Base-by-base conservation (phyloP, 495 filamentous ascomycete genomes). In the Tuber borchii region DNA sequence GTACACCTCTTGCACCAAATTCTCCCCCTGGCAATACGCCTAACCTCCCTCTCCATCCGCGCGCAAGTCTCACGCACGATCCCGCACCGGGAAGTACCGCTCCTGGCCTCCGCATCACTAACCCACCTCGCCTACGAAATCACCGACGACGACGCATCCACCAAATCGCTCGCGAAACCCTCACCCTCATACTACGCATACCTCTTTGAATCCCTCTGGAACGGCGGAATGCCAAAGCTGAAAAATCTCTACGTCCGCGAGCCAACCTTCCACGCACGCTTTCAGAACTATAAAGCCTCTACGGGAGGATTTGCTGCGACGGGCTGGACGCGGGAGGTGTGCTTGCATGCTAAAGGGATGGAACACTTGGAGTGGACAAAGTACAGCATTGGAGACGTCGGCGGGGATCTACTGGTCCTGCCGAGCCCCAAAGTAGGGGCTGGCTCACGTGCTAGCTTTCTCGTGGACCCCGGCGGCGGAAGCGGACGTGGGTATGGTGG, bases 201-300 rank as follows among this genome's bases (percentile, higher is more conserved):
- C 85, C 89, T 99, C n/a, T 88, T 93, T 37, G 87, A 87, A 51
- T 95, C 92, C 9, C 87, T 99, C 45, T 88, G 93, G 78, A 87
- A 88, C n/a, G 89, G 90, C 74, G 86, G 88, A 22, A 87, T 99
- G 0, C 92, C 94, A 16, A 86, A 88, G 19, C 88, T 99, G 2
- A 86, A 84, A 9, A 87, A 89, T 31, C 87, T 98, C 40, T 98
- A 96, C 83, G 95, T 97, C 61, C 91, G 93, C 16, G 93, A 97
- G 79, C 86, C 90, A 16, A 84, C 87, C 74, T 97, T 98, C 82
- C 89, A 93, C 37, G 93, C 96, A 56, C 85, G 85, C 0, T 86
- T 97, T 31, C 89, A 92, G 86, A 86, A 48, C 70, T 77, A 74
- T 65, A 70, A 68, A 56, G 68, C 73, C 65, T 73, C 51, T 84